These are phyloP conservation scores for Pneumocystis jirovecii DNA, from an alignment of 1,139 yeast genomes.

Conservation along the genomic window DNA sequence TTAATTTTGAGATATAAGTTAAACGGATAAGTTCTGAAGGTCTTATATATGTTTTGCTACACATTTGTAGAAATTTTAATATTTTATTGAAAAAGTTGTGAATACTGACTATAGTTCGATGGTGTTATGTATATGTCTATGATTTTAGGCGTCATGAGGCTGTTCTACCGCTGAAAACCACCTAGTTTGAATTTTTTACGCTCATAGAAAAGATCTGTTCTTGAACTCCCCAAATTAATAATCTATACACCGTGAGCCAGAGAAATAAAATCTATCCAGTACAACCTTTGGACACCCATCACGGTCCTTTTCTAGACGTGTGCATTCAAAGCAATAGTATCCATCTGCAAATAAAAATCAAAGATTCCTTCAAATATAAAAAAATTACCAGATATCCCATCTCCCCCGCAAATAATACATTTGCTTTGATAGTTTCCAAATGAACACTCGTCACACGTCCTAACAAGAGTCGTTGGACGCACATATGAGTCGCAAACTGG, in stretches of 20 bases:
- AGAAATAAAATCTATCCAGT: too few relatives aligned
- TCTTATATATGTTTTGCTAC: too few relatives aligned
- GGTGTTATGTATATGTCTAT: too few relatives aligned
- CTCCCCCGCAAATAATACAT: constrained; percentile 61
- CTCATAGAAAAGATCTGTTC: constrained; percentile 53
- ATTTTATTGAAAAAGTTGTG: too few relatives aligned
- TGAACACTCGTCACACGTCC: constrained; percentile 76
- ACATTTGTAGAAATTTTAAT: too few relatives aligned
- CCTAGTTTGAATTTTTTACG: constrained; percentile 28
- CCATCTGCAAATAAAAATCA: constrained; percentile 32
- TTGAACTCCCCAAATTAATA: constrained; percentile 61
- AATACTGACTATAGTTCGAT: too few relatives aligned
- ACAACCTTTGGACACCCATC: constrained; percentile 66
- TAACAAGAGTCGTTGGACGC: constrained; percentile 54
- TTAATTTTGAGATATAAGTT: too few relatives aligned
- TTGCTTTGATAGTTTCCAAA: constrained; percentile 48
- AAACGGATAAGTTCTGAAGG: too few relatives aligned
- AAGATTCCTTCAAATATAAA: constrained; percentile 15
- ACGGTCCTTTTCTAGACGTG: constrained; percentile 58
- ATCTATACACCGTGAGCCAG: constrained; percentile 26
- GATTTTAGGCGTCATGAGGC: too few relatives aligned
- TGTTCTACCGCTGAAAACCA: constrained; percentile 2
- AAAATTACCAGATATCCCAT: constrained; percentile 21
- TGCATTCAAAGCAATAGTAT: constrained; percentile 78
- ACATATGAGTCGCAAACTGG: constrained; percentile 84